A percentile compares a stretch with the other conserved stretches of the same genome.
phyloP scores from a whole-genome alignment of 169 alveolate species.

The Plasmodium reichenowi region DNA sequence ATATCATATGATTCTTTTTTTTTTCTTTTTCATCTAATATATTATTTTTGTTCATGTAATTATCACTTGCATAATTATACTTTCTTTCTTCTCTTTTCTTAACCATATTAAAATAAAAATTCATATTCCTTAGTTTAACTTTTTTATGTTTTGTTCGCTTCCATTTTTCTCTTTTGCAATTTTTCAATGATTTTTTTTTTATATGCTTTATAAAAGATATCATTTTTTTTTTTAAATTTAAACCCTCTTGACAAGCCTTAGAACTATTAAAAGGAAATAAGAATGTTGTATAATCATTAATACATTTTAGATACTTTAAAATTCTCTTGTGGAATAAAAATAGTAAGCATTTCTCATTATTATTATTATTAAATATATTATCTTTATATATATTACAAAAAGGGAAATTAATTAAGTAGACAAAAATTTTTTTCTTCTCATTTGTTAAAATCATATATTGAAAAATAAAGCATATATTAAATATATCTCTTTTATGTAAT shows the following conservation, averaged over 20 bases:
- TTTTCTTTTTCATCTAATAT: not conserved
- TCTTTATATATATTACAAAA: slow-evolving; percentile 40
- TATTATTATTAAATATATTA: slow-evolving; percentile 37
- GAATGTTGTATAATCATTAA: slow-evolving; percentile 59
- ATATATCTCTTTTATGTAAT: slow-evolving; percentile 5
- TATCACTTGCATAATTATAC: not conserved
- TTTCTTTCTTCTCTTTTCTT: not conserved
- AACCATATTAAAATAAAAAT: not conserved
- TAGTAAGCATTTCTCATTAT: slow-evolving; percentile 45
- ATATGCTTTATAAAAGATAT: slow-evolving; percentile 20
- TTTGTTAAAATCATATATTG: slow-evolving; percentile 26
- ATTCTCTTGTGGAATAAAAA: slow-evolving; percentile 66
- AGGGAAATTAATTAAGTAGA: slow-evolving; percentile 58
- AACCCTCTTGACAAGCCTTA: slow-evolving; percentile 33
- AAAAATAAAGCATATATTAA: slow-evolving; percentile 56
- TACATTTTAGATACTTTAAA: slow-evolving; percentile 28
- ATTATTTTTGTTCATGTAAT: not conserved
- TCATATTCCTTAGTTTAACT: not conserved
- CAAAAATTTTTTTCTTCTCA: not conserved
- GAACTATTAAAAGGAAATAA: slow-evolving; percentile 54
- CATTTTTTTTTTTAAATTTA: slow-evolving; percentile 60
- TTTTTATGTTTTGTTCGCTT: not conserved
- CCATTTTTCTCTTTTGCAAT: not conserved
- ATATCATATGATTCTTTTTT: not conserved
- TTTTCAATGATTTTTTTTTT: not conserved